phyloP scores from a whole-genome alignment of 106 monocot genomes.

The Apostasia ramifera region DNA sequence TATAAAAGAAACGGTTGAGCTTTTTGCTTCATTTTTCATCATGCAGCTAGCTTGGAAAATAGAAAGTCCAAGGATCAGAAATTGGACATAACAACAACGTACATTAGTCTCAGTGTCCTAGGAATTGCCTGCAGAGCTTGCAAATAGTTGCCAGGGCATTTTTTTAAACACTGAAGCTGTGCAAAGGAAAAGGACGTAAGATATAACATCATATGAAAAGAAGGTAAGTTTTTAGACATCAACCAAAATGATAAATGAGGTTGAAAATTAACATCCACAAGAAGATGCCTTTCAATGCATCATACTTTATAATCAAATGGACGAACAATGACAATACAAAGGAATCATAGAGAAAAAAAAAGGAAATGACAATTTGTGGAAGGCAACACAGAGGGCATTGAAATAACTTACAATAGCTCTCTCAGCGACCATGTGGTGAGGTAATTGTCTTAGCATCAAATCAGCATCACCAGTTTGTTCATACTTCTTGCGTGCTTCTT shows the following conservation, averaged over 20 bases:
- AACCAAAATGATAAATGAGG: background rate
- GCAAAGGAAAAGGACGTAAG: slow-evolving; percentile 5
- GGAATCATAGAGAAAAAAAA: background rate
- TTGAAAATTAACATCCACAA: background rate
- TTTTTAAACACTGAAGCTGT: slow-evolving; percentile 94
- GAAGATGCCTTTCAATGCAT: background rate
- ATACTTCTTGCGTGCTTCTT: slow-evolving; percentile 54
- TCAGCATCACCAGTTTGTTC: slow-evolving; percentile 78
- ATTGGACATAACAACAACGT: slow-evolving; percentile 21
- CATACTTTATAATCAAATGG: background rate
- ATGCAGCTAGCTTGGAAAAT: slow-evolving; percentile 1
- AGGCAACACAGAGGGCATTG: background rate
- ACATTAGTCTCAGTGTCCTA: slow-evolving; percentile 99
- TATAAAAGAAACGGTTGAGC: background rate
- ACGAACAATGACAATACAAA: background rate
- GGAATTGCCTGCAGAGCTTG: slow-evolving; percentile 85
- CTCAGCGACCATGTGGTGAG: slow-evolving; percentile 85
- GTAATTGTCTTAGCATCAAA: slow-evolving; percentile 49
- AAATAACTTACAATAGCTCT: slow-evolving; percentile 76
- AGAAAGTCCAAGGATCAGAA: background rate
- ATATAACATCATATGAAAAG: background rate
- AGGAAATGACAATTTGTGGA: background rate
- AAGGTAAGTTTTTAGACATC: background rate
- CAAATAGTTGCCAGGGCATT: slow-evolving; percentile 94
- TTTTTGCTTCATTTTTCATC: background rate